Evolutionary conservation across 176 grass and related monocot species (phyloP), one percentile per base, ranked within the genome.

Genomic region (Calamus simplicifolius): DNA sequence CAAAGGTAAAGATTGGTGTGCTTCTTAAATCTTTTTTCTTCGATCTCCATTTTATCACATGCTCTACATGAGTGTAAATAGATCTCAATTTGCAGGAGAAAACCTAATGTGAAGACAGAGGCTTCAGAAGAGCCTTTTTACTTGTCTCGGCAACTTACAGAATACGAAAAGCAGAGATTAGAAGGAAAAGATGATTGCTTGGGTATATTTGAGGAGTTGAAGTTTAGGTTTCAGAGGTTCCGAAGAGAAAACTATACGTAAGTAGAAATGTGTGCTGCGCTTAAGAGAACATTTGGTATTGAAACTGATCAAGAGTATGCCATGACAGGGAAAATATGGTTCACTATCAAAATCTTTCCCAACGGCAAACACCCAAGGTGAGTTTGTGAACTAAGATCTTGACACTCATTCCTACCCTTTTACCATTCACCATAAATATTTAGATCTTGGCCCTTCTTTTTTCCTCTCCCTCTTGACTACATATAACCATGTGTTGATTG

Each of bases 341-440:
- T 63, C 65, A 83, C 54, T 97, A 85, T 77, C 68, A 68, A 76
- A 80, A 66, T 61, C 84, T 97, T 66, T 78, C 92, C 71, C 4
- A 88, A 18, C 64, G 57, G 43, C 93, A 97, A 72, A 57, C 83
- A 69, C 92, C 92, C 14, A 90, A 97, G 92, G 87, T 97, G 79
- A 21, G 59, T 19, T 8, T 14, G 17, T 14, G 19, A 51, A 56
- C 48, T 68, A 18, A 25, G n/a, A 70, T 0, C n/a, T n/a, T 35
- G 30, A 35, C 7, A 6, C 30, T 35, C 30, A 35, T 35, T 35
- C 30, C 30, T 35, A 35, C 30, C 30, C 30, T 35, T 35, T 35
- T 35, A 35, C 3, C 7, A 35, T 35, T n/a, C n/a, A n/a, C n/a
- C n/a, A n/a, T n/a, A 35, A 35, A 35, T 35, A 35, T 35, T 4